Evolutionary conservation across 352 stramenopile genomes (phyloP).

Genomic region (Globisporangium solare): DNA sequence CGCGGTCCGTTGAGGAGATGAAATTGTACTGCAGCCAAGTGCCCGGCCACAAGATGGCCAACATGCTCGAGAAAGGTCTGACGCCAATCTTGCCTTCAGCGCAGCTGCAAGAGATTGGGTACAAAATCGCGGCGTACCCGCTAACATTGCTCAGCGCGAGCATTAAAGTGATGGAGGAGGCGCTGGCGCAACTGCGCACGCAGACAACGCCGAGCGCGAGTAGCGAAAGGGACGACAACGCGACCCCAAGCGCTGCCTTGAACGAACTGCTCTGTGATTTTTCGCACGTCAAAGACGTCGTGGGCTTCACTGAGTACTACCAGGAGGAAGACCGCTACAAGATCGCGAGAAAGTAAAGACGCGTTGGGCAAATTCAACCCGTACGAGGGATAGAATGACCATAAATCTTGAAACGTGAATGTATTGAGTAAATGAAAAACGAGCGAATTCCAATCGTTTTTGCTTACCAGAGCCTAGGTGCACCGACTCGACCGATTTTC

Average conservation of each 20-base stretch:
- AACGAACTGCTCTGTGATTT: conserved; percentile 53
- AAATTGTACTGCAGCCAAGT: conserved; percentile 87
- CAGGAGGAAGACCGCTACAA: conserved; percentile 65
- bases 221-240: conserved; percentile 12
- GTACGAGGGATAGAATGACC: no score
- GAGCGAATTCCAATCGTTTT: no score
- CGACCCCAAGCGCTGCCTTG: conserved; percentile 14
- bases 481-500: no score
- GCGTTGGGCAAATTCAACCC: no score
- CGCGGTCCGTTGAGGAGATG: conserved; percentile 90
- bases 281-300: conserved; percentile 88
- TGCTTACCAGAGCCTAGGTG: no score
- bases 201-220: conserved; percentile 22
- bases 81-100: conserved; percentile 87
- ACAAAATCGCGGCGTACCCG: conserved; percentile 93
- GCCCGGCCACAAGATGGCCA: conserved; percentile 83
- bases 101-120: conserved; percentile 90
- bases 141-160: conserved; percentile 91
- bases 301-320: conserved; percentile 93
- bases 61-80: conserved; percentile 88
- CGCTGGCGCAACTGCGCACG: conserved; percentile 77
- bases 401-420: no score
- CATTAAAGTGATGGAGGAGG: conserved; percentile 91
- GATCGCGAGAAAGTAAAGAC: conserved; percentile 5
- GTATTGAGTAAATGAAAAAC: no score